Evolutionary conservation across 108 stramenopile species (phyloP), one percentile per base, ranked within the genome.

Genomic region (Aurantiochytrium sp.): DNA sequence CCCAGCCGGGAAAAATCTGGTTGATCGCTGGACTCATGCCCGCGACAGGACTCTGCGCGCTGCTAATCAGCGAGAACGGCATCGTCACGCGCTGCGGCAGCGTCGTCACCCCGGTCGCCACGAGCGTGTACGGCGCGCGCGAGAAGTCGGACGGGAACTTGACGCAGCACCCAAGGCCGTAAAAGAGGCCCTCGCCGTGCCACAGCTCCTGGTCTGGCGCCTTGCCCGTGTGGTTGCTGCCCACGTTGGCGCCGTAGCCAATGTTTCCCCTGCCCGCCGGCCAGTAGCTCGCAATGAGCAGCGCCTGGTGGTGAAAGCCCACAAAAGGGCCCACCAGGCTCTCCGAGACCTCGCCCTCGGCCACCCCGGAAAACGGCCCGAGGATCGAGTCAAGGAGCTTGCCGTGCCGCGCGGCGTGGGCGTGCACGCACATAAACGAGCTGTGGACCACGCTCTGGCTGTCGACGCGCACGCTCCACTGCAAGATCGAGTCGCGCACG

Each of bases 141-240:
- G 92, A 91, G 54, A 97, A 85, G 87, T 97, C 95, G n/a, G 95
- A 93, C 34, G 98, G 97, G 68, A 96, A 96, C 89, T 97, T 97
- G 89, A 97, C 92, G 87, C 93, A 92, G 50, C 89, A 87, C 30
- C 92, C 91, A 87, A 98, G 91, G 4, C 98, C 98, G 94, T 97
- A 91, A 95, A 98, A 93, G 34, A 95, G 91, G 4, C 98, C 98
- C 88, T 98, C 98, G 0, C 97, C 98, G 2, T 93, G 90, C 87
- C 93, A 87, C 24, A 91, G 89, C 91, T 98, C 97, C 88, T 97
- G 97, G 92, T 98, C 98, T 4, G 97, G 95, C 17, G 96, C 87
- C 4, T 97, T 90, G 8, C 96, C 97, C 2, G 98, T 98, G 89
- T 98, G 98, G 90, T 98, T 98, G 32, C 94, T 94, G 12, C 98